Percentiles rank a stretch among this genome's conserved stretches.
Evolutionary conservation across 1,284 basidiomycete genomes (phyloP).

Genomic region (Wolfiporia cocos): DNA sequence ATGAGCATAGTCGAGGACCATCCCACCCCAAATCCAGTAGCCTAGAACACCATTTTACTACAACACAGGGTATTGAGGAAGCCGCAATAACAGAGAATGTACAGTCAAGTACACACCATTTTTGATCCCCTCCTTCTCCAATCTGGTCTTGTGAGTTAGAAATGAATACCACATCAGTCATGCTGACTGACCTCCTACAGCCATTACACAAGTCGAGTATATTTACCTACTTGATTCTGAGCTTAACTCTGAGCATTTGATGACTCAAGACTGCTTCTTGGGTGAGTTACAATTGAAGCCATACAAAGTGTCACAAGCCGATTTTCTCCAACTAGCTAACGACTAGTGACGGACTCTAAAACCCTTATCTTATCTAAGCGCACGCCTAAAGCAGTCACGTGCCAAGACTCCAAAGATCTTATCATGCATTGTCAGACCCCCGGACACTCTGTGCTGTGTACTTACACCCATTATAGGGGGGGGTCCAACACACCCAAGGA

Average conservation of each 20-base stretch:
- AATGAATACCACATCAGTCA: constrained; percentile 38
- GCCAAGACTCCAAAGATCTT: too few relatives aligned
- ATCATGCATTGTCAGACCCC: too few relatives aligned
- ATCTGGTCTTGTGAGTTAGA: constrained; percentile 19
- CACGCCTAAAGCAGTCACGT: too few relatives aligned
- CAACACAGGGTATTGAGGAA: not conserved
- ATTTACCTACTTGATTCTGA: constrained; percentile 29
- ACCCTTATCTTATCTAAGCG: too few relatives aligned
- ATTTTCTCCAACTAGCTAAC: too few relatives aligned
- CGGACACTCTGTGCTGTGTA: too few relatives aligned
- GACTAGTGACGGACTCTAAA: too few relatives aligned
- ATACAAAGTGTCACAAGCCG: constrained; percentile 37
- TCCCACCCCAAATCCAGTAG: constrained; percentile 7
- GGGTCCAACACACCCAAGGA: too few relatives aligned
- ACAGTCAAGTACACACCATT: constrained; percentile 3
- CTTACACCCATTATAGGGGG: too few relatives aligned
- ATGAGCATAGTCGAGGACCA: constrained; percentile 5
- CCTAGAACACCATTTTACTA: constrained; percentile 8
- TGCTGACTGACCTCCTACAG: constrained; percentile 26
- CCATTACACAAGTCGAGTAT: constrained; percentile 37
- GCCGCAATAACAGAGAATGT: not conserved
- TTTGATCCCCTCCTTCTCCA: constrained; percentile 1
- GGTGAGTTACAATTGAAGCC: constrained; percentile 35
- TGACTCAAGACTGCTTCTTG: constrained; percentile 35
- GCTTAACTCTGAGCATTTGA: constrained; percentile 30